Conservation (phyloP, 306 rosid species). For the Potentilla sterilis region DNA sequence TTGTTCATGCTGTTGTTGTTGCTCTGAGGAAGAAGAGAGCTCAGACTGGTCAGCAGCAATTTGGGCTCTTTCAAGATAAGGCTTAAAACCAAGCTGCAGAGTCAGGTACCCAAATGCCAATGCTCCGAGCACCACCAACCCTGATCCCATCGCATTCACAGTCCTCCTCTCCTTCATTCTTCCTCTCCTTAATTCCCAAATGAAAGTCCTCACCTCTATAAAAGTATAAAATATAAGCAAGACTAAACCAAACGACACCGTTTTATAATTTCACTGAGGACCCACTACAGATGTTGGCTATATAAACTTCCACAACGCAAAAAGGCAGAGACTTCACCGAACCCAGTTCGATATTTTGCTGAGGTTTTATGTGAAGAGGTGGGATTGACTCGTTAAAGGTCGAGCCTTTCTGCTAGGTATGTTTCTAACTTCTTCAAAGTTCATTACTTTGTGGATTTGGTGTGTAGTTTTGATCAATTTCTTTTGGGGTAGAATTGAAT, state of each 20-base stretch:
- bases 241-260: not conserved
- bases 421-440: not conserved
- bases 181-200: not conserved
- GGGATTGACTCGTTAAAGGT: not conserved
- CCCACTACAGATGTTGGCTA: not conserved
- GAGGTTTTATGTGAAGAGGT: not conserved
- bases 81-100: conserved; percentile 65
- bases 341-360: not conserved
- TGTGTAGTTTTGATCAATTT: conserved; percentile 16
- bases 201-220: not conserved
- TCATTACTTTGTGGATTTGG: not conserved
- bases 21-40: conserved; percentile 27
- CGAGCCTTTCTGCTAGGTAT: not conserved
- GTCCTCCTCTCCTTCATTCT: conserved; percentile 38
- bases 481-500: conserved; percentile 4
- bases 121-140: conserved; percentile 82
- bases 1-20: conserved; percentile 2
- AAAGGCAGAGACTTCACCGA: not conserved
- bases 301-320: not conserved
- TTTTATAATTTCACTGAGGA: not conserved
- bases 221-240: not conserved
- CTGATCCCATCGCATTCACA: conserved; percentile 74
- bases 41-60: conserved; percentile 33
- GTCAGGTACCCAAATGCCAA: conserved; percentile 80
- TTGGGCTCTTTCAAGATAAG: conserved; percentile 74